phyloP scores from a whole-genome alignment of 2,329 filamentous ascomycete genomes.

The Coniochaeta sp. region DNA sequence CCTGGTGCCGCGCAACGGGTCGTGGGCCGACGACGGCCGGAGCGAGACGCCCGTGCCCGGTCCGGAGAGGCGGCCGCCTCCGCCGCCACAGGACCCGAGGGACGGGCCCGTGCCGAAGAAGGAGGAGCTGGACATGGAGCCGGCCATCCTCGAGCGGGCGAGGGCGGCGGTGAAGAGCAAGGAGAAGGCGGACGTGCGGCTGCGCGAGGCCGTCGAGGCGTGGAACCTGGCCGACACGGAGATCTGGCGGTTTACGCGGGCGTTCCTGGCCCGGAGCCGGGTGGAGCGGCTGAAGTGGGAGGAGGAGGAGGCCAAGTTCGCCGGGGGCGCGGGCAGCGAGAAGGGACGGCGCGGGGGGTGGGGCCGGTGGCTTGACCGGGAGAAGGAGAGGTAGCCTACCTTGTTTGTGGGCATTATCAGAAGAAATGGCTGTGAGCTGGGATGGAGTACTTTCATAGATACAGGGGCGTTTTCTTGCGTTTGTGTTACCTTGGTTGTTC shows the following conservation, averaged over 20 bases:
- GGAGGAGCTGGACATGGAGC: constrained; percentile 48
- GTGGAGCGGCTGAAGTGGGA: constrained; percentile 64
- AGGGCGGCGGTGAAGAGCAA: constrained; percentile 32
- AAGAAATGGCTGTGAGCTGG: not conserved
- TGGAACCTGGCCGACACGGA: constrained; percentile 70
- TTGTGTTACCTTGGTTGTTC: not conserved
- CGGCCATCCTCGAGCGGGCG: constrained; percentile 26
- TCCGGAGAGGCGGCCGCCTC: constrained; percentile 46
- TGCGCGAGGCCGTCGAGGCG: constrained; percentile 52
- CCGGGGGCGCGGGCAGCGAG: constrained; percentile 51
- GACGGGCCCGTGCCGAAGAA: constrained; percentile 43
- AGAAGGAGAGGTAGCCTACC: not conserved
- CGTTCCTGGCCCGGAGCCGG: constrained; percentile 54
- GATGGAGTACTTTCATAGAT: not conserved
- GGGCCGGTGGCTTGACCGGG: constrained; percentile 1
- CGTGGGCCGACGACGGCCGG: constrained; percentile 37
- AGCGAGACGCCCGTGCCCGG: constrained; percentile 51
- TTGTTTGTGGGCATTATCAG: not conserved
- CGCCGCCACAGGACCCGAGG: constrained; percentile 33
- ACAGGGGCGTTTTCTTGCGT: not conserved
- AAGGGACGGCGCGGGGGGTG: constrained; percentile 22
- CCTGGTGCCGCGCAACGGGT: constrained; percentile 51
- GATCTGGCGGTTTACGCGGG: constrained; percentile 67
- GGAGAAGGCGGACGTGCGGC: constrained; percentile 31
- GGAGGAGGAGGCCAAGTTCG: constrained; percentile 58